Base-by-base conservation (phyloP, 306 rosid genomes). In the Potentilla sterilis region DNA sequence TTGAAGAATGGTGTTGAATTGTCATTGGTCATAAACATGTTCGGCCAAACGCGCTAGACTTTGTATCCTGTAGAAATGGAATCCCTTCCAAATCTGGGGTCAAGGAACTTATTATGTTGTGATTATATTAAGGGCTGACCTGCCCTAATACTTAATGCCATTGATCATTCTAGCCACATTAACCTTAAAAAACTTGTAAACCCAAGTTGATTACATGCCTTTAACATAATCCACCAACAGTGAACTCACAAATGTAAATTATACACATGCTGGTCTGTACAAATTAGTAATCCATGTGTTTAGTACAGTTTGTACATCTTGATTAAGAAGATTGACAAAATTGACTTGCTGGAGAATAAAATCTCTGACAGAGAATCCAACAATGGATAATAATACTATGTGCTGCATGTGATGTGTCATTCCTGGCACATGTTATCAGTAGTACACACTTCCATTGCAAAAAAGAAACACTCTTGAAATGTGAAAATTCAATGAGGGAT, bases 11-110 rank as follows among this genome's bases (percentile, higher is more conserved):
- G 35, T 28, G 28, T 28, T 70, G 7, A 4, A 71, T 52, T 9
- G 9, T 19, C 63, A 71, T n/a, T 19, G 35, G 47, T 52, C 63
- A 19, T 37, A 5, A 5, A 35, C 34, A 70, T 11, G 57, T 18
- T 5, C 8, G 42, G 24, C 41, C 18, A 48, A 69, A 46, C 22
- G 54, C 63, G 35, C 2, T 16, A n/a, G 11, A 19, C 37, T 71
- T 19, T 59, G 16, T n/a, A 6, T 72, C 12, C 6, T 16, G 52
- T 21, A 4, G 52, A 42, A 18, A 70, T 32, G 47, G 18, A 49
- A 35, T 32, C 74, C 43, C 52, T 49, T 52, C 55, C 72, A 18
- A 48, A 69, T 69, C 63, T 35, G 62, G 12, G 35, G 35, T 71
- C 16, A 19, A n/a, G 75, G 14, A 72, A 35, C 75, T 42, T 71